These are phyloP conservation scores for Gloeostereum incarnatum DNA, from an alignment of 768 basidiomycete species.

Conservation along the genomic window DNA sequence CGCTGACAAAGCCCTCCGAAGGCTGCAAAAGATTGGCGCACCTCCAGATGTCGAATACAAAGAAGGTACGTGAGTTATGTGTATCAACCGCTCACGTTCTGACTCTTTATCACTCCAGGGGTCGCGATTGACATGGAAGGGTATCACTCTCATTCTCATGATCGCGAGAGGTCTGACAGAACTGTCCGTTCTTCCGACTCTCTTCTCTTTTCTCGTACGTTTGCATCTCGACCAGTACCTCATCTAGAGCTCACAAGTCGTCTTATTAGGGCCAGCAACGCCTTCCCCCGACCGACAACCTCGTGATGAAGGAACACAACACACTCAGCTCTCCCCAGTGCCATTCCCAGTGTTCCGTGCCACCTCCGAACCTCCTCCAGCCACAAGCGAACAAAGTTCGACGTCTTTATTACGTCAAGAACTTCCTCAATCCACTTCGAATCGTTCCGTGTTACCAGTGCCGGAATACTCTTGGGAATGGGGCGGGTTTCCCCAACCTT, in stretches of 20 bases:
- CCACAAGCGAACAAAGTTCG: constrained; percentile 1
- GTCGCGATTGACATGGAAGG: constrained; percentile 79
- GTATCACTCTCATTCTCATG: constrained; percentile 43
- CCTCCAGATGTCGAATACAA: constrained; percentile 56
- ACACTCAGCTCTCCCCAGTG: constrained; percentile 10
- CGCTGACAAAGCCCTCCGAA: constrained; percentile 43
- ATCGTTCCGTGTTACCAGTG: constrained; percentile 14
- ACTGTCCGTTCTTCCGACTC: constrained; percentile 21
- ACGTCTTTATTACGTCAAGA: constrained; percentile 5
- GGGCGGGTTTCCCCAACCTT: constrained; percentile 82
- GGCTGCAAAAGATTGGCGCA: constrained; percentile 29
- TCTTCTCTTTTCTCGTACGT: constrained; percentile 8
- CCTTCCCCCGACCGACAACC: not conserved
- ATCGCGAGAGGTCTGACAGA: constrained; percentile 28
- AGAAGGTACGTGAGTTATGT: constrained; percentile 28
- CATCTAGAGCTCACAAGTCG: constrained; percentile 6
- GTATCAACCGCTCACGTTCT: constrained; percentile 1
- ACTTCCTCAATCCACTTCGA: not conserved
- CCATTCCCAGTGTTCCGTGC: constrained; percentile 36
- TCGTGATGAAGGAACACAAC: no score
- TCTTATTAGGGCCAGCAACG: not conserved
- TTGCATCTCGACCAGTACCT: no score
- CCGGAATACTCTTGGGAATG: constrained; percentile 92
- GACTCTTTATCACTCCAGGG: constrained; percentile 30
- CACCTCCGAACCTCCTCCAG: constrained; percentile 53